These are phyloP conservation scores for Datisca glomerata DNA, from an alignment of 306 rosid genomes.

Conservation along the genomic window DNA sequence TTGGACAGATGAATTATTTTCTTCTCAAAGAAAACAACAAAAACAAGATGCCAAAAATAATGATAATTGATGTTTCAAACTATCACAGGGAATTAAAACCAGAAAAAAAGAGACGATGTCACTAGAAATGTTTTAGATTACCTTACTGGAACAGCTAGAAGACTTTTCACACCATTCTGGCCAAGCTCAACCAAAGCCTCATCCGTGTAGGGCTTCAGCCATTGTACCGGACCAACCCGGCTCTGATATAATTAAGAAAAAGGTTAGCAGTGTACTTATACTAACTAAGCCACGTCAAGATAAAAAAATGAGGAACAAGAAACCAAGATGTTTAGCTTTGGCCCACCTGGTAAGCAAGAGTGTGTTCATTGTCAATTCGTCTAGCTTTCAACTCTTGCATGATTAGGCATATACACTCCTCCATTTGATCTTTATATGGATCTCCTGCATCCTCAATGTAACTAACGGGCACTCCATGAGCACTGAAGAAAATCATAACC, in stretches of 20 bases:
- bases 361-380: constrained; percentile 71
- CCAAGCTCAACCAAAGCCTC: constrained; percentile 96
- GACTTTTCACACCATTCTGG: constrained; percentile 81
- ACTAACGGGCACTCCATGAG: constrained; percentile 96
- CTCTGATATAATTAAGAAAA: constrained; percentile 34
- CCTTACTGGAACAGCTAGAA: constrained; percentile 99
- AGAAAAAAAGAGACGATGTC: neutral
- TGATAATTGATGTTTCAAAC: no score
- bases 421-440: constrained; percentile 97
- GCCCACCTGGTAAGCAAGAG: constrained; percentile 90
- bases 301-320: constrained; percentile 3
- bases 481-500: constrained; percentile 96
- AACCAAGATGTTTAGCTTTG: neutral
- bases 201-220: constrained; percentile 98
- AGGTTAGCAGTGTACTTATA: no score
- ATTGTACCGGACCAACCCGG: constrained; percentile 98
- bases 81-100: constrained; percentile 2
- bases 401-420: constrained; percentile 79
- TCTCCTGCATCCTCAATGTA: constrained; percentile 93
- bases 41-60: no score
- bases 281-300: no score
- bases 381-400: constrained; percentile 94
- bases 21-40: no score
- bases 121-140: constrained; percentile 9
- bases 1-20: no score